Evolutionary conservation across 192 early-diverging fungal genomes (phyloP).

Genomic region (Rhizoclosmatium globosum): DNA sequence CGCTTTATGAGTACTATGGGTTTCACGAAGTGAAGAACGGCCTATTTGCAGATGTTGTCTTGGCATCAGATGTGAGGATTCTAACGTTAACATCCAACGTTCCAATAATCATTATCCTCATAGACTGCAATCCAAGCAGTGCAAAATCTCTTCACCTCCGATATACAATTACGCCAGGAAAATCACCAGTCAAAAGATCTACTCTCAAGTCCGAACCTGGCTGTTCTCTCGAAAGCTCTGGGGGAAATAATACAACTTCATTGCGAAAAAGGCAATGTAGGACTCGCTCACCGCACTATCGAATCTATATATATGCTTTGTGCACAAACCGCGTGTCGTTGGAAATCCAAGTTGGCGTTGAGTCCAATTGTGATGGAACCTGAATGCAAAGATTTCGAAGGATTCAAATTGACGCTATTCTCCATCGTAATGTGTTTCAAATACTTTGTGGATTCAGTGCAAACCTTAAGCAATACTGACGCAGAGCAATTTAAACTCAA

Average conservation of each 20-base stretch:
- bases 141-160: background rate
- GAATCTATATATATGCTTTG: background rate
- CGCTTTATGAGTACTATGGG: slow-evolving; percentile 8
- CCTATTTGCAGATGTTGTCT: background rate
- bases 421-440: slow-evolving; percentile 1
- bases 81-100: background rate
- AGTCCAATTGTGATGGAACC: background rate
- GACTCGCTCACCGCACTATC: background rate
- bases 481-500: background rate
- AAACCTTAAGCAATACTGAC: background rate
- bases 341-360: background rate
- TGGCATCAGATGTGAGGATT: background rate
- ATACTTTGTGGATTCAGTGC: background rate
- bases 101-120: background rate
- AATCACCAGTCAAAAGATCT: background rate
- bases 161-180: background rate
- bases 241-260: background rate
- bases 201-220: background rate
- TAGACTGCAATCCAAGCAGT: background rate
- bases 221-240: background rate
- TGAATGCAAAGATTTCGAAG: background rate
- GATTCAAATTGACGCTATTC: slow-evolving; percentile 1
- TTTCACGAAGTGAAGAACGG: background rate
- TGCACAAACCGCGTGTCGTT: background rate
- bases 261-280: background rate